Evolutionary conservation across 1,139 yeast genomes (phyloP).

Genomic region (Saccharomyces hybrid): DNA sequence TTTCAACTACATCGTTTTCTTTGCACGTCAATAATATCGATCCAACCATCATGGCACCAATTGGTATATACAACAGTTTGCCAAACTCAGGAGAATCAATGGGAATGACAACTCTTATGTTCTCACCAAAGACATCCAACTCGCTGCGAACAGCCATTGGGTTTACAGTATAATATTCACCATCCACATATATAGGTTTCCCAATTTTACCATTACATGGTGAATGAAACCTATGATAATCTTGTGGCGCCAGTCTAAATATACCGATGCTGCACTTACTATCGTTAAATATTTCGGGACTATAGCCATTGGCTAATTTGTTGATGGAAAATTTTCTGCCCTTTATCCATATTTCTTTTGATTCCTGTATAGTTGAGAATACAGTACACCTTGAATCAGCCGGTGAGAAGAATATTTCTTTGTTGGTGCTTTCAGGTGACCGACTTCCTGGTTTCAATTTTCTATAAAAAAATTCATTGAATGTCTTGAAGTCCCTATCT

Average conservation of each 20-base stretch:
- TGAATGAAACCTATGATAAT: slow-evolving; percentile 86
- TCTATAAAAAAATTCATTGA: slow-evolving; percentile 86
- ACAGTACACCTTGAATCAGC: slow-evolving; percentile 86
- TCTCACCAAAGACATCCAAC: slow-evolving; percentile 89
- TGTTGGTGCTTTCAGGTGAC: slow-evolving; percentile 50
- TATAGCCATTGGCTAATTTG: slow-evolving; percentile 45
- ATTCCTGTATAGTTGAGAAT: slow-evolving; percentile 50
- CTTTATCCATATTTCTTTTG: slow-evolving; percentile 83
- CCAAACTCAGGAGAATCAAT: slow-evolving; percentile 71
- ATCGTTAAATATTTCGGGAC: slow-evolving; percentile 40
- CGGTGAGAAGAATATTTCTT: slow-evolving; percentile 58
- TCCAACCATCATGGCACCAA: slow-evolving; percentile 99
- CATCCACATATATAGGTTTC: slow-evolving; percentile 60
- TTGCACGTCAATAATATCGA: slow-evolving; percentile 65
- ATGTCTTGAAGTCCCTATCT: slow-evolving; percentile 49
- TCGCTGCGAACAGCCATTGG: slow-evolving; percentile 93
- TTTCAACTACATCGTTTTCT: slow-evolving; percentile 47
- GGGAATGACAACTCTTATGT: slow-evolving; percentile 69
- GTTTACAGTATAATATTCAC: slow-evolving; percentile 91
- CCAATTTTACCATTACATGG: slow-evolving; percentile 75
- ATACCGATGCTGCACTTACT: slow-evolving; percentile 56
- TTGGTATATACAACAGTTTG: slow-evolving; percentile 64
- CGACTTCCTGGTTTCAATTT: slow-evolving; percentile 66
- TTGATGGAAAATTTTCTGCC: slow-evolving; percentile 68
- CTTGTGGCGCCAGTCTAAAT: slow-evolving; percentile 92